These are phyloP conservation scores for Xenoacremonium recifei DNA, from an alignment of 2,329 filamentous ascomycete genomes.

Conservation along the genomic window DNA sequence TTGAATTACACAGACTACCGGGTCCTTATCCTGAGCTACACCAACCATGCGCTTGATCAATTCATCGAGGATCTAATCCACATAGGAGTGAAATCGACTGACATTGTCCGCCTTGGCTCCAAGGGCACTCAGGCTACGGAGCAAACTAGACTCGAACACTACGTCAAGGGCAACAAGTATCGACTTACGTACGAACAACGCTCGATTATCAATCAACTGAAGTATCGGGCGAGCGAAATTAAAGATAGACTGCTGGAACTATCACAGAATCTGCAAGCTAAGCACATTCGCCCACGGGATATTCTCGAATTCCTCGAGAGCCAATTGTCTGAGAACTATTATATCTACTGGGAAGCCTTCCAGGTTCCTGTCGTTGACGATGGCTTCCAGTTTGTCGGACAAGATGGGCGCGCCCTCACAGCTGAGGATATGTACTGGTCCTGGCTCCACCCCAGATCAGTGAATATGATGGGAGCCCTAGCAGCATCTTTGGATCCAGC, in stretches of 20 bases:
- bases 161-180: conserved; percentile 27
- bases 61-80: conserved; percentile 63
- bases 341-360: conserved; percentile 57
- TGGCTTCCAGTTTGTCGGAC: conserved; percentile 47
- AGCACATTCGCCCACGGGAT: conserved; percentile 14
- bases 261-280: conserved; percentile 12
- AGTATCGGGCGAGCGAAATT: conserved; percentile 9
- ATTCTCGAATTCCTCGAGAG: conserved; percentile 44
- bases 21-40: conserved; percentile 66
- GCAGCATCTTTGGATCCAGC: conserved; percentile 17
- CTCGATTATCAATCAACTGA: conserved; percentile 39
- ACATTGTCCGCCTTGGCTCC: conserved; percentile 63
- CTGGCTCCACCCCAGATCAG: conserved; percentile 13
- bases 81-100: conserved; percentile 48
- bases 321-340: conserved; percentile 52
- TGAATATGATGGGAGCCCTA: not conserved
- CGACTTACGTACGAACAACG: conserved; percentile 27
- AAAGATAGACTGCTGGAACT: conserved; percentile 24
- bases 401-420: conserved; percentile 41
- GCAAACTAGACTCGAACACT: conserved; percentile 44
- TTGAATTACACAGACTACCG: conserved; percentile 45
- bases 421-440: conserved; percentile 15
- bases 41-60: conserved; percentile 66
- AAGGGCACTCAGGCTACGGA: conserved; percentile 53
- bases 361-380: conserved; percentile 42